These are phyloP conservation scores for Fusarium graminum DNA, from an alignment of 2,329 filamentous ascomycete genomes.

Conservation along the genomic window DNA sequence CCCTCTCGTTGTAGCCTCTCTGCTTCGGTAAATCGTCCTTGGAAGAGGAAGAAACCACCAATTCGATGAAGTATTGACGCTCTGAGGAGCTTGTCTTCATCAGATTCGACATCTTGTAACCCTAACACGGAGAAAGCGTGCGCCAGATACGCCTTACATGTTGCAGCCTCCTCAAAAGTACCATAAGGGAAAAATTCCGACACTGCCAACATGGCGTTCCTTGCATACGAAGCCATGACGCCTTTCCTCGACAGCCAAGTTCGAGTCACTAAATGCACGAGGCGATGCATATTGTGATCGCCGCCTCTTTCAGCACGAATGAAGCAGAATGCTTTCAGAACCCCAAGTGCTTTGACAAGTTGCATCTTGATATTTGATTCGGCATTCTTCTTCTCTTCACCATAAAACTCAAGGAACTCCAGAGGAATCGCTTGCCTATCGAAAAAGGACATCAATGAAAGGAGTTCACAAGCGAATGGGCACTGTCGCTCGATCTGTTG, in stretches of 20 bases:
- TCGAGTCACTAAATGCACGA: constrained; percentile 52
- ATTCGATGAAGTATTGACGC: constrained; percentile 32
- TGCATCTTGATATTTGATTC: neutral
- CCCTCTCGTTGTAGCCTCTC: neutral
- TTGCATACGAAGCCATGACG: constrained; percentile 20
- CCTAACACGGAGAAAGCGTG: constrained; percentile 45
- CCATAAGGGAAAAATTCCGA: constrained; percentile 41
- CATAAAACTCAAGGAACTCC: constrained; percentile 33
- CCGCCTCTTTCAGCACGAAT: constrained; percentile 32
- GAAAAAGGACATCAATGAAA: constrained; percentile 53
- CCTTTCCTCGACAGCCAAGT: constrained; percentile 47
- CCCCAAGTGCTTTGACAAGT: constrained; percentile 12
- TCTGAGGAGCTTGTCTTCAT: constrained; percentile 14
- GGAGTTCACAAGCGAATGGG: constrained; percentile 46
- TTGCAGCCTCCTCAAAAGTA: constrained; percentile 17
- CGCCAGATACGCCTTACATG: constrained; percentile 44
- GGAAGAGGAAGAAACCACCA: neutral
- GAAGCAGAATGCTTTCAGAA: constrained; percentile 52
- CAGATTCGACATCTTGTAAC: constrained; percentile 11
- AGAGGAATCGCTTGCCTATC: constrained; percentile 50
- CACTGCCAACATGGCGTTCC: constrained; percentile 42
- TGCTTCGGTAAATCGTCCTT: neutral
- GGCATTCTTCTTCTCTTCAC: fast-evolving
- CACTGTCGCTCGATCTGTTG: constrained; percentile 49
- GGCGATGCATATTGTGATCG: constrained; percentile 51